Percentiles rank a stretch among this genome's conserved stretches.
These are phyloP conservation scores for Rubia balearica DNA, from an alignment of 305 asterid species.

Conservation along the genomic window DNA sequence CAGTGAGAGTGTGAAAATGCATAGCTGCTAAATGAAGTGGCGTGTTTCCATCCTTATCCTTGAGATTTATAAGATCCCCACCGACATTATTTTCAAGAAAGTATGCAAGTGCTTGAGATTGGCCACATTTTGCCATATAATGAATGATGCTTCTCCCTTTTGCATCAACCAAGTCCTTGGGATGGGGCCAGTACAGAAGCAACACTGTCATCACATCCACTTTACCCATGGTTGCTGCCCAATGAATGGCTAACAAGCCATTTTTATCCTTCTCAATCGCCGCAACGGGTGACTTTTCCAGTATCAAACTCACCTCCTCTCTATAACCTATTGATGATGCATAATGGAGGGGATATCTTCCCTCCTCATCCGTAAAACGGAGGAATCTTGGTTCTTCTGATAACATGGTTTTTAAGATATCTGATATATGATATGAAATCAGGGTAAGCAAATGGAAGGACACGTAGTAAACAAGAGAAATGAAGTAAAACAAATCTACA, in stretches of 20 bases:
- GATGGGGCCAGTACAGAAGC: neutral
- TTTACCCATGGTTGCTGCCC: neutral
- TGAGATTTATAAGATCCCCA: neutral
- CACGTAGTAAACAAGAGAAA: neutral
- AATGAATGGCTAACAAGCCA: conserved; percentile 1
- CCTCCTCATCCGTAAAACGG: neutral
- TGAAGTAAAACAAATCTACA: neutral
- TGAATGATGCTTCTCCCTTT: neutral
- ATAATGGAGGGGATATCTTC: conserved; percentile 8
- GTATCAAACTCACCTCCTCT: neutral
- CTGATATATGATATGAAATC: neutral
- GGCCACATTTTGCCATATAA: neutral
- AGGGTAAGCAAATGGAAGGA: neutral
- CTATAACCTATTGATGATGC: conserved; percentile 3
- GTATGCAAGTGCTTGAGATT: neutral
- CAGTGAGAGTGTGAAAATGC: neutral
- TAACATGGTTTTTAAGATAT: neutral
- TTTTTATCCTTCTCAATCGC: neutral
- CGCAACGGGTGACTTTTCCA: neutral
- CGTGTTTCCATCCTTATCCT: conserved; percentile 8
- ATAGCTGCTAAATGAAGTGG: conserved; percentile 4
- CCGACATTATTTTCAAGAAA: neutral
- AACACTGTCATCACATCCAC: neutral
- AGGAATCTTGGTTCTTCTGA: neutral
- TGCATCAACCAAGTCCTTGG: neutral